Percentiles rank a stretch among this genome's conserved stretches.
Evolutionary conservation across 257 asterid species (phyloP).

Genomic region (Plantago ovata): DNA sequence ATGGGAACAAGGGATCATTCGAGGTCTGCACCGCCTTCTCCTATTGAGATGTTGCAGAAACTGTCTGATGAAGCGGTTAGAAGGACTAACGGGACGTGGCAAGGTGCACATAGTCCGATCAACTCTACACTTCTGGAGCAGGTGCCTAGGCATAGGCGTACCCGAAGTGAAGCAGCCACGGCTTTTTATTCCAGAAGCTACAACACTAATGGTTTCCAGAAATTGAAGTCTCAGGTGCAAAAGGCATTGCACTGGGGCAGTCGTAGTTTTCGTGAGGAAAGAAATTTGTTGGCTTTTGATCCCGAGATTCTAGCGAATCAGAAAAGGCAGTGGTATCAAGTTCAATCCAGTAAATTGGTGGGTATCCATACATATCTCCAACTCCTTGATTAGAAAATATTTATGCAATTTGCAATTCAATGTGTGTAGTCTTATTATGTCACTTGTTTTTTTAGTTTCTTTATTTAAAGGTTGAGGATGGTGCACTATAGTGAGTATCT

Average conservation of each 20-base stretch:
- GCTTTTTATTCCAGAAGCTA: slow-evolving; percentile 34
- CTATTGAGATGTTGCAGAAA: slow-evolving; percentile 49
- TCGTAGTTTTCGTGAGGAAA: slow-evolving; percentile 38
- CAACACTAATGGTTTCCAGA: slow-evolving; percentile 39
- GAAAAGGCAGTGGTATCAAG: slow-evolving; percentile 91
- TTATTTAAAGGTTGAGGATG: slow-evolving; percentile 13
- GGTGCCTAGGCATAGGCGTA: slow-evolving; percentile 52
- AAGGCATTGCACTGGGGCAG: slow-evolving; percentile 63
- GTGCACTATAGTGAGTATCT: slow-evolving; percentile 8
- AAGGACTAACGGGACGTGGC: slow-evolving; percentile 53
- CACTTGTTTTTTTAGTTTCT: not conserved
- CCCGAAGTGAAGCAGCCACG: slow-evolving; percentile 51
- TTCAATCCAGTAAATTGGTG: slow-evolving; percentile 73
- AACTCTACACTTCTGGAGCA: slow-evolving; percentile 24
- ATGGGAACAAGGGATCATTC: slow-evolving; percentile 44
- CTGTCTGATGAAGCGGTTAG: slow-evolving; percentile 56
- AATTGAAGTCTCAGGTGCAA: slow-evolving; percentile 62
- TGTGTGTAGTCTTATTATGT: slow-evolving; percentile 2
- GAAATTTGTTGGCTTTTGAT: slow-evolving; percentile 45
- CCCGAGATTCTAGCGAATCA: slow-evolving; percentile 92
- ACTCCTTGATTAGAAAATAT: slow-evolving; percentile 12
- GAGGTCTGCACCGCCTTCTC: slow-evolving; percentile 52
- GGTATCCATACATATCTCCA: slow-evolving; percentile 19
- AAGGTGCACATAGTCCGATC: slow-evolving; percentile 27
- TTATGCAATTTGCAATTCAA: not conserved